These are phyloP conservation scores for Nicotiana rustica DNA, from an alignment of 305 asterid genomes.

Conservation along the genomic window DNA sequence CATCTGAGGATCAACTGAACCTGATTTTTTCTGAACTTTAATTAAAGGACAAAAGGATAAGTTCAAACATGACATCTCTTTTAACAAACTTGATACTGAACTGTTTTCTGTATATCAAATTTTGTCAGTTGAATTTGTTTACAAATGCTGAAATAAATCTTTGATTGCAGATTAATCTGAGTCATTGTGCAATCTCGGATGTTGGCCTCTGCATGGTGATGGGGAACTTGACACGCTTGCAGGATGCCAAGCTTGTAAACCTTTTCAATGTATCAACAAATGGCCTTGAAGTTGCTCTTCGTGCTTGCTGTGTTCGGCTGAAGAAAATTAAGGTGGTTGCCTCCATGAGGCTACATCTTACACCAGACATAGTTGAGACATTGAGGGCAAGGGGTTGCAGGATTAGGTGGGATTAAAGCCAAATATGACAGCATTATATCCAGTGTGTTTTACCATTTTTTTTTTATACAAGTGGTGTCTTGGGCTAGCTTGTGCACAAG, in stretches of 20 bases:
- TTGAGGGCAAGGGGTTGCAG: slow-evolving; percentile 66
- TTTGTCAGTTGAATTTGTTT: slow-evolving; percentile 2
- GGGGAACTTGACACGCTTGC: slow-evolving; percentile 71
- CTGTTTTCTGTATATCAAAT: not conserved
- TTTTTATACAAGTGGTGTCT: too few species aligned
- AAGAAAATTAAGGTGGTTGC: slow-evolving; percentile 69
- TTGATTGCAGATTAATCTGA: slow-evolving; percentile 66
- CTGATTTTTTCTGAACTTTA: not conserved
- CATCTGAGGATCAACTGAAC: not conserved
- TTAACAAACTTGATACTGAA: not conserved
- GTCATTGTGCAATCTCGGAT: slow-evolving; percentile 62
- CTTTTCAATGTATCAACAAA: slow-evolving; percentile 59
- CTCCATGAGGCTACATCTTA: slow-evolving; percentile 48
- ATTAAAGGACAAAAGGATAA: slow-evolving; percentile 7
- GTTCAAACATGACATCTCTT: not conserved
- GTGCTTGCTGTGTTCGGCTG: slow-evolving; percentile 58
- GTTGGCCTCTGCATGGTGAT: slow-evolving; percentile 72
- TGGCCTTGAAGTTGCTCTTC: slow-evolving; percentile 68
- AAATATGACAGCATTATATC: not conserved
- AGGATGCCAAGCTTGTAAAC: slow-evolving; percentile 65
- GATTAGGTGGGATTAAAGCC: slow-evolving; percentile 73
- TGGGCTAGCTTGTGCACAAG: too few species aligned
- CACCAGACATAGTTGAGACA: slow-evolving; percentile 51
- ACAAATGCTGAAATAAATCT: slow-evolving; percentile 9
- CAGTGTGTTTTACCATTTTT: too few species aligned